A percentile compares a stretch with the other conserved stretches of the same genome.
These are phyloP conservation scores for Orbilia javanica DNA, from an alignment of 2,329 filamentous ascomycete species.

Conservation along the genomic window DNA sequence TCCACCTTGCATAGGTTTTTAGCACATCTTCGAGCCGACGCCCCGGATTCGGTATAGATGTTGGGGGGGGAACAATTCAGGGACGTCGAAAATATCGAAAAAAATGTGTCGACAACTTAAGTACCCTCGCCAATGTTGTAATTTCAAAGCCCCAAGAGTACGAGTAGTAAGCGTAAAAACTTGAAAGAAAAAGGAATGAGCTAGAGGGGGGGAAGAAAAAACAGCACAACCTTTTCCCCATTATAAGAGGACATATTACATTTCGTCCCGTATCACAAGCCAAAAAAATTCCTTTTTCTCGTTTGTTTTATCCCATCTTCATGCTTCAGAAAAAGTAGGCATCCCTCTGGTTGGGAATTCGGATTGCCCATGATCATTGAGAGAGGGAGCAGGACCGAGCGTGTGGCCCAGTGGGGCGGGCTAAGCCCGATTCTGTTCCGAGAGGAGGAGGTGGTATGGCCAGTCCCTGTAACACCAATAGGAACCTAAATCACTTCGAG, in stretches of 20 bases:
- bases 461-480: conserved; percentile 26
- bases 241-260: conserved; percentile 19
- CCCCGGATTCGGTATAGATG: background rate
- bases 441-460: conserved; percentile 3
- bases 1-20: conserved; percentile 14
- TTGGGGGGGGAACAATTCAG: background rate
- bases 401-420: conserved; percentile 24
- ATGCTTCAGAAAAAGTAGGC: conserved; percentile 10
- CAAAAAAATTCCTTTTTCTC: no score
- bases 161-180: background rate
- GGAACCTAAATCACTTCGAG: conserved; percentile 4
- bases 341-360: background rate
- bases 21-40: conserved; percentile 24
- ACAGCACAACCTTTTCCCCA: background rate
- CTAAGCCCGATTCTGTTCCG: conserved; percentile 16
- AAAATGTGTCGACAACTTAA: background rate
- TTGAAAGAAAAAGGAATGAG: background rate
- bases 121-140: background rate
- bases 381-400: conserved; percentile 12
- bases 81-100: conserved; percentile 10
- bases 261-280: conserved; percentile 7
- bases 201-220: background rate
- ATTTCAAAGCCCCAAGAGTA: background rate
- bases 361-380: conserved; percentile 1
- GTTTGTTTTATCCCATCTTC: background rate